Evolutionary conservation across 176 grass and related monocot genomes (phyloP).

Genomic region (Hsuehochloa calcarea): DNA sequence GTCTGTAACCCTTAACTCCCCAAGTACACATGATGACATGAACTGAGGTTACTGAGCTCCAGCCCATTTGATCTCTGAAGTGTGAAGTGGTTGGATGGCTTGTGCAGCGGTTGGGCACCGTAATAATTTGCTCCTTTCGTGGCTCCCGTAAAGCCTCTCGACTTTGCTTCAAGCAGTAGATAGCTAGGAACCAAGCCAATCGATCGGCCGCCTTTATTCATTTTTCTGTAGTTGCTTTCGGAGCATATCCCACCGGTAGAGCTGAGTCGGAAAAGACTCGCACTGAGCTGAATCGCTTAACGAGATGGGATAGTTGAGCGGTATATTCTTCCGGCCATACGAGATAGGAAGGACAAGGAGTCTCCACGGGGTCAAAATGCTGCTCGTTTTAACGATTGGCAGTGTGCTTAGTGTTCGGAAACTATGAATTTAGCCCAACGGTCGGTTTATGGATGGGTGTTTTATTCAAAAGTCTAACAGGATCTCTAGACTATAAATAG

Average conservation of each 20-base stretch:
- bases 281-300: not conserved
- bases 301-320: not conserved
- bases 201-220: not conserved
- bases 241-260: not conserved
- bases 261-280: not conserved
- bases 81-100: no score
- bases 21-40: not conserved
- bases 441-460: no score
- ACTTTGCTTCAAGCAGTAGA: conserved; percentile 54
- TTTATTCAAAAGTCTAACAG: no score
- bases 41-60: not conserved
- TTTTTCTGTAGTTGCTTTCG: not conserved
- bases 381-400: conserved; percentile 5
- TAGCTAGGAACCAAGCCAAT: not conserved
- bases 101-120: not conserved
- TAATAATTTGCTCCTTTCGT: not conserved
- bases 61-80: not conserved
- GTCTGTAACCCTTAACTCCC: no score
- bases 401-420: not conserved
- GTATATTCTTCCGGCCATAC: not conserved
- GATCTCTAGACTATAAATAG: no score
- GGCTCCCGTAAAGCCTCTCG: conserved; percentile 36
- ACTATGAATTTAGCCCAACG: no score
- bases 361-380: not conserved
- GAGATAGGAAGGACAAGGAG: not conserved